These are phyloP conservation scores for Mycogone perniciosa DNA, from an alignment of 2,329 filamentous ascomycete species.

Conservation along the genomic window DNA sequence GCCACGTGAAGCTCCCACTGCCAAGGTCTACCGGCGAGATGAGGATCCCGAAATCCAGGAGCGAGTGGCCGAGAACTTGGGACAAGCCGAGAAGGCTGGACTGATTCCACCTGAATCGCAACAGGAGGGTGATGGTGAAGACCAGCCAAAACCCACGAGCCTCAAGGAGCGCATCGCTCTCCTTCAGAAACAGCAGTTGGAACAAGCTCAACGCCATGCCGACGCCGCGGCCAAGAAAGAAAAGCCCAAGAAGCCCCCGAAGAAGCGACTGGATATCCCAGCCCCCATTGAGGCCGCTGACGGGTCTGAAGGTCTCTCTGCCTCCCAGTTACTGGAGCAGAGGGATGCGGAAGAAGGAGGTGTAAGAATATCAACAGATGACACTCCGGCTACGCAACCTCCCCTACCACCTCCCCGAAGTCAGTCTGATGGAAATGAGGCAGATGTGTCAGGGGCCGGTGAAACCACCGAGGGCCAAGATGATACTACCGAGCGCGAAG, in stretches of 20 bases:
- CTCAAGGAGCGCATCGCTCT: conserved; percentile 93
- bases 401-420: conserved; percentile 43
- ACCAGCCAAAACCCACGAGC: conserved; percentile 85
- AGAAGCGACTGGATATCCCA: conserved; percentile 53
- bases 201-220: conserved; percentile 77
- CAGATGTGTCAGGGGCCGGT: conserved; percentile 58
- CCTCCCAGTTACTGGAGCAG: conserved; percentile 34
- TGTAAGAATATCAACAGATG: conserved; percentile 46
- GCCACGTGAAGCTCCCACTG: conserved; percentile 59
- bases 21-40: conserved; percentile 77
- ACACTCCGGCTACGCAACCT: conserved; percentile 28
- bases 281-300: conserved; percentile 24
- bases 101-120: conserved; percentile 39
- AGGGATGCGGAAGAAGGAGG: conserved; percentile 41
- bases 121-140: conserved; percentile 55
- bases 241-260: conserved; percentile 68
- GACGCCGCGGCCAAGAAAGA: conserved; percentile 76
- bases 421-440: conserved; percentile 57
- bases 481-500: conserved; percentile 63
- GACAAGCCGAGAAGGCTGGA: conserved; percentile 63
- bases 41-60: conserved; percentile 72
- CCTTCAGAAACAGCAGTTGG: conserved; percentile 87
- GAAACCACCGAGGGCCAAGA: conserved; percentile 58
- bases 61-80: conserved; percentile 57
- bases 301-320: conserved; percentile 18